These are phyloP conservation scores for Scheffersomyces quercinus DNA, from an alignment of 1,139 yeast genomes.

Conservation along the genomic window DNA sequence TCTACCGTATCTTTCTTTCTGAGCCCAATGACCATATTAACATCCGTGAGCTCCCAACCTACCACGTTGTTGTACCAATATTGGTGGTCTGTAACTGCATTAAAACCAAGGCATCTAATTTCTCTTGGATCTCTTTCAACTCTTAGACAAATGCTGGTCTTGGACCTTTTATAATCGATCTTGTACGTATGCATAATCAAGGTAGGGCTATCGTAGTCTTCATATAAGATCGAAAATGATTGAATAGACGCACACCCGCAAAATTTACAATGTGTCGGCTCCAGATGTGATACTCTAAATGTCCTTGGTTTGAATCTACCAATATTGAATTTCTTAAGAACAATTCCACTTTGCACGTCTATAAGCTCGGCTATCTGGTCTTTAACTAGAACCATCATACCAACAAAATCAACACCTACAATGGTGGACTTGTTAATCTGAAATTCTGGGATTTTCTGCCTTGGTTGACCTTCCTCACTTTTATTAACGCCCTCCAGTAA, in stretches of 20 bases:
- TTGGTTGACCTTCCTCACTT: background rate
- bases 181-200: slow-evolving; percentile 73
- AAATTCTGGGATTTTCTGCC: slow-evolving; percentile 1
- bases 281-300: slow-evolving; percentile 72
- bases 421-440: slow-evolving; percentile 29
- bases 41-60: slow-evolving; percentile 77
- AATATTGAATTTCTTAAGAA: slow-evolving; percentile 53
- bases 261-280: slow-evolving; percentile 84
- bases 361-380: slow-evolving; percentile 61
- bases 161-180: slow-evolving; percentile 67
- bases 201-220: slow-evolving; percentile 56
- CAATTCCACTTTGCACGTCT: slow-evolving; percentile 78
- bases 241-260: slow-evolving; percentile 87
- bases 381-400: slow-evolving; percentile 64
- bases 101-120: slow-evolving; percentile 84
- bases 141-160: slow-evolving; percentile 77
- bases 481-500: slow-evolving; percentile 1
- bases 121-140: slow-evolving; percentile 93
- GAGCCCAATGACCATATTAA: slow-evolving; percentile 77
- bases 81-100: slow-evolving; percentile 68
- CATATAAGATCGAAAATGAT: slow-evolving; percentile 70
- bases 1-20: slow-evolving; percentile 39
- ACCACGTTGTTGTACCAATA: slow-evolving; percentile 67
- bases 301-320: slow-evolving; percentile 64
- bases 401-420: slow-evolving; percentile 62